Conservation (phyloP, 2,329 filamentous ascomycete species). For the Neoscytalidium dimidiatum region DNA sequence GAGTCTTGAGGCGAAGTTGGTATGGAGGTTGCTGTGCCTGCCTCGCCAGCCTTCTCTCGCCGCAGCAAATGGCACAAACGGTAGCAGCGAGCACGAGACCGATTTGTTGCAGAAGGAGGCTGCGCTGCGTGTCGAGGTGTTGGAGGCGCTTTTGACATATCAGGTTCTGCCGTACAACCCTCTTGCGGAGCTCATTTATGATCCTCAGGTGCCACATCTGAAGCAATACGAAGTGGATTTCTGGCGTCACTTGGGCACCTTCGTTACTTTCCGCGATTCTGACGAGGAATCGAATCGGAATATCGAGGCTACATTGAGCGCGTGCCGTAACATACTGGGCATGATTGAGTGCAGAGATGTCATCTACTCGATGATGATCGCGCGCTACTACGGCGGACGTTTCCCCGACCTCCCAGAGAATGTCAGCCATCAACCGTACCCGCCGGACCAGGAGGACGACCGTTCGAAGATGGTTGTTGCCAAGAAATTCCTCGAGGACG, state of each 20-base stretch:
- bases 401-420: conserved; percentile 47
- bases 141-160: conserved; percentile 76
- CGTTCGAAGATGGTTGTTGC: conserved; percentile 50
- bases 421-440: conserved; percentile 28
- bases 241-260: conserved; percentile 77
- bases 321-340: conserved; percentile 71
- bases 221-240: conserved; percentile 67
- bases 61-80: conserved; percentile 44
- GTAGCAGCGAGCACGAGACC: conserved; percentile 46
- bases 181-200: conserved; percentile 53
- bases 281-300: conserved; percentile 57
- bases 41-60: conserved; percentile 46
- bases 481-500: conserved; percentile 49
- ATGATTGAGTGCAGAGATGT: conserved; percentile 86
- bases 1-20: conserved; percentile 60
- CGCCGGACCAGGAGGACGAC: conserved; percentile 37
- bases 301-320: conserved; percentile 66
- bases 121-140: conserved; percentile 67
- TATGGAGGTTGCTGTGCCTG: conserved; percentile 61
- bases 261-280: conserved; percentile 66
- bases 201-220: conserved; percentile 41
- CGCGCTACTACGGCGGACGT: conserved; percentile 71
- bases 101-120: conserved; percentile 66
- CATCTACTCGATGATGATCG: conserved; percentile 83
- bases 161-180: conserved; percentile 63